Percentiles rank a stretch among this genome's conserved stretches.
Evolutionary conservation across 2,329 filamentous ascomycete species (phyloP).

Genomic region (Domatiomyces catenatus): DNA sequence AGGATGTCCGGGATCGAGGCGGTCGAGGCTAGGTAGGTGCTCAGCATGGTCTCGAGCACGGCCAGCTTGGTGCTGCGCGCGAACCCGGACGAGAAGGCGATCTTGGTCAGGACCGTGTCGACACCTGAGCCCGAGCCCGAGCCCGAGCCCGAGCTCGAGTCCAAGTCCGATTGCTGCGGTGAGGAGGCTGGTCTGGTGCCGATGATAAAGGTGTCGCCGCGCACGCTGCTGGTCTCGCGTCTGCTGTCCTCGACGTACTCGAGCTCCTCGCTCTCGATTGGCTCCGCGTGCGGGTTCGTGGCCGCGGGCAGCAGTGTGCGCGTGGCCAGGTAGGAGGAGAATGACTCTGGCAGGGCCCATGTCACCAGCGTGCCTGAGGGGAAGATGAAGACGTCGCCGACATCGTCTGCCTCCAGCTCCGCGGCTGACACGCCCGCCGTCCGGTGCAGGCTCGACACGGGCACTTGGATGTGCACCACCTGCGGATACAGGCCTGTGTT

Average conservation of each 20-base stretch:
- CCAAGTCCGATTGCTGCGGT: not conserved
- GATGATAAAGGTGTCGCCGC: constrained; percentile 75
- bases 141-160: constrained; percentile 9
- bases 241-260: constrained; percentile 66
- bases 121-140: constrained; percentile 20
- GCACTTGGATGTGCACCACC: constrained; percentile 45
- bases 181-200: constrained; percentile 47
- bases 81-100: constrained; percentile 88
- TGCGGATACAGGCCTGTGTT: constrained; percentile 48
- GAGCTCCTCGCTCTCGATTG: constrained; percentile 74
- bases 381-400: constrained; percentile 88
- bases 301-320: constrained; percentile 61
- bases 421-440: constrained; percentile 27
- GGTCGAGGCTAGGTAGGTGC: constrained; percentile 74
- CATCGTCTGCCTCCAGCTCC: constrained; percentile 29
- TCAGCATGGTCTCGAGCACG: constrained; percentile 70
- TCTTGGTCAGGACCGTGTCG: constrained; percentile 67
- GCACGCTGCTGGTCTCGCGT: constrained; percentile 60
- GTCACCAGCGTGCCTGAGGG: constrained; percentile 85
- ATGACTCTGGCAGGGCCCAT: constrained; percentile 69
- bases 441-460: constrained; percentile 31
- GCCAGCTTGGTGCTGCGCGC: constrained; percentile 87
- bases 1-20: constrained; percentile 66
- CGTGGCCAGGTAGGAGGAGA: constrained; percentile 54
- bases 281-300: constrained; percentile 53